These are phyloP conservation scores for Clavispora phyllophila DNA, from an alignment of 805 yeast genomes.

Conservation along the genomic window DNA sequence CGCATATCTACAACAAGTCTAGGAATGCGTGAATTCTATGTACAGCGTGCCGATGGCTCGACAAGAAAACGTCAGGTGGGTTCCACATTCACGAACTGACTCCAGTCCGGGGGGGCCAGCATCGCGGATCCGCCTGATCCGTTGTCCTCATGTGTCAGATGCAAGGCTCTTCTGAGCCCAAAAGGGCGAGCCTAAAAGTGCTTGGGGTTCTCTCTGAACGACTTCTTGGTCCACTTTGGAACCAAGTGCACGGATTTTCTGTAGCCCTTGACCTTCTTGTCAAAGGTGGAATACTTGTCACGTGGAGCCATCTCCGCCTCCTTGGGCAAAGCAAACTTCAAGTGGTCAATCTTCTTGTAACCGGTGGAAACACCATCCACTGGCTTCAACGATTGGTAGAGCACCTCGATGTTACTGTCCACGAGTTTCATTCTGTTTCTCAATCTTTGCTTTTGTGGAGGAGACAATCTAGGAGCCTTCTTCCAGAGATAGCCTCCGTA, in stretches of 20 bases:
- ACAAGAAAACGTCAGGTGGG: not conserved
- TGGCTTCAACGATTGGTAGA: conserved; percentile 39
- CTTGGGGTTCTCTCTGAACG: conserved; percentile 75
- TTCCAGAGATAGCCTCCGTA: conserved; percentile 73
- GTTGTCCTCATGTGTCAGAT: no score
- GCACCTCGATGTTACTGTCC: conserved; percentile 67
- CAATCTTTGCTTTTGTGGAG: conserved; percentile 76
- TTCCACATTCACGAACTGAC: no score
- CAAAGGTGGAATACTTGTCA: conserved; percentile 86
- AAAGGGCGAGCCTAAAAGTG: conserved; percentile 46
- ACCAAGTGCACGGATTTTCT: conserved; percentile 84
- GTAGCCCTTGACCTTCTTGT: conserved; percentile 67
- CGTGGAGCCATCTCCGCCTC: conserved; percentile 73
- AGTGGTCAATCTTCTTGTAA: conserved; percentile 32
- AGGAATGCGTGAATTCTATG: not conserved
- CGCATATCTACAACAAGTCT: no score
- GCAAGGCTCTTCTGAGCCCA: no score
- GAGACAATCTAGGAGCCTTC: conserved; percentile 52
- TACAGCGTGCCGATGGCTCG: no score
- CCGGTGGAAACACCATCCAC: conserved; percentile 30
- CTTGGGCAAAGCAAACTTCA: conserved; percentile 53
- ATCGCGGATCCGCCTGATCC: no score
- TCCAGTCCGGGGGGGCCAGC: no score
- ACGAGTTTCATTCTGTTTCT: conserved; percentile 78
- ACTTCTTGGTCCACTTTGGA: conserved; percentile 87